Evolutionary conservation across 2,329 filamentous ascomycete species (phyloP).

Genomic region (Lachnellula hyalina): DNA sequence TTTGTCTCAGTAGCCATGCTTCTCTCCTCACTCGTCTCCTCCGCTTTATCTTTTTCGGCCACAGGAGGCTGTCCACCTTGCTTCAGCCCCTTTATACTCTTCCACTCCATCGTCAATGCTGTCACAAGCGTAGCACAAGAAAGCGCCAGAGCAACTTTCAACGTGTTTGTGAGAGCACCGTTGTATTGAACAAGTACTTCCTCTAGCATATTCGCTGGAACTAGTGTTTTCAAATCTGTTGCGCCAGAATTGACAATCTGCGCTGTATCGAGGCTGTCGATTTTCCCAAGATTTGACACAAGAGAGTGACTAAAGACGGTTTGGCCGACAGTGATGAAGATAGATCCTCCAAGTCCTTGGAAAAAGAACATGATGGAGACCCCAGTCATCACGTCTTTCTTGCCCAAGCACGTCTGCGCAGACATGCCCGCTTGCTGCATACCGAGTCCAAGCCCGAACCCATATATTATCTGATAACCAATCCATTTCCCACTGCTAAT

Average conservation of each 20-base stretch:
- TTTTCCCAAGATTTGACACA: constrained; percentile 14
- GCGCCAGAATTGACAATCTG: constrained; percentile 38
- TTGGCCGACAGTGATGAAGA: constrained; percentile 32
- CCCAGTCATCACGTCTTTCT: constrained; percentile 28
- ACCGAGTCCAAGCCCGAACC: constrained; percentile 29
- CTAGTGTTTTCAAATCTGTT: constrained; percentile 42
- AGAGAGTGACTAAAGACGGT: constrained; percentile 25
- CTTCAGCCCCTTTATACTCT: constrained; percentile 46
- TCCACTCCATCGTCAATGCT: constrained; percentile 50
- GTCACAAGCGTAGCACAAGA: constrained; percentile 43
- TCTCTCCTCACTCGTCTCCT: too few relatives aligned
- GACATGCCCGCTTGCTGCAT: constrained; percentile 28
- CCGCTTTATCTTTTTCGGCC: neutral
- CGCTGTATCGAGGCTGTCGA: constrained; percentile 5
- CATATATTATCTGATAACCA: constrained; percentile 25
- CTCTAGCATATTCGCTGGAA: constrained; percentile 34
- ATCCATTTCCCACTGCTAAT: constrained; percentile 34
- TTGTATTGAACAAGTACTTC: constrained; percentile 52
- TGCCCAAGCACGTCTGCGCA: constrained; percentile 23
- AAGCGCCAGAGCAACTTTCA: constrained; percentile 50
- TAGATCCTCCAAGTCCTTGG: constrained; percentile 34
- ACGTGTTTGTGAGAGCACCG: constrained; percentile 44
- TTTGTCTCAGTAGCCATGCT: too few relatives aligned
- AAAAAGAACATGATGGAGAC: constrained; percentile 33
- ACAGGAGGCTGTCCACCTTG: constrained; percentile 10